Conservation (phyloP, 2,329 filamentous ascomycete species). For the Purpureocillium takamizusanense region DNA sequence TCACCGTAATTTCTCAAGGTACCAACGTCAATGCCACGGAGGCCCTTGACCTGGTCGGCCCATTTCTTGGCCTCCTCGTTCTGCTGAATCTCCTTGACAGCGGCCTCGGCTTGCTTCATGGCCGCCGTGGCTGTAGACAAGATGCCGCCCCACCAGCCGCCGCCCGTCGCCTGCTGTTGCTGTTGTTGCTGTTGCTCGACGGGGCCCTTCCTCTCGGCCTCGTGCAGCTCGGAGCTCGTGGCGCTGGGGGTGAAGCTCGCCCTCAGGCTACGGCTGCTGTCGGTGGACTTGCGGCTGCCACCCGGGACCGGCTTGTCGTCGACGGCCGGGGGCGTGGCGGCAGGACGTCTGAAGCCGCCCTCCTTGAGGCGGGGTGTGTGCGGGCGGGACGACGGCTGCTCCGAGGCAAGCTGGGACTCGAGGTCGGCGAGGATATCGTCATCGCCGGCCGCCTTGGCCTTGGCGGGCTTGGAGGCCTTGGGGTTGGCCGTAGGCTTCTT, state of each 20-base stretch:
- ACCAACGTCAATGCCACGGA: conserved; percentile 55
- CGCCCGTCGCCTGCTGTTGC: conserved; percentile 33
- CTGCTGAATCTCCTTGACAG: conserved; percentile 89
- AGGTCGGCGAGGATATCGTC: conserved; percentile 83
- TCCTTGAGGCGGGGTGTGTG: conserved; percentile 70
- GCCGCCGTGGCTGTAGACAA: conserved; percentile 77
- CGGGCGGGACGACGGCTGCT: conserved; percentile 65
- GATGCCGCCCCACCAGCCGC: conserved; percentile 84
- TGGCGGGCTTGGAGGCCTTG: conserved; percentile 34
- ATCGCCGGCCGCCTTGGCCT: conserved; percentile 39
- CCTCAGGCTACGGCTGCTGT: conserved; percentile 64
- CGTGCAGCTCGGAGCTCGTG: conserved; percentile 52
- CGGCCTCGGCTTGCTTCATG: conserved; percentile 85
- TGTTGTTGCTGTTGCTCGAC: conserved; percentile 27
- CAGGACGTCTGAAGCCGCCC: conserved; percentile 31
- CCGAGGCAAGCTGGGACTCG: conserved; percentile 60
- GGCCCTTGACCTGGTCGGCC: conserved; percentile 82
- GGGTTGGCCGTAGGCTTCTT: conserved; percentile 34
- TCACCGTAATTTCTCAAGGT: conserved; percentile 47
- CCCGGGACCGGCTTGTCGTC: conserved; percentile 49
- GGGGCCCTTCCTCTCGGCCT: conserved; percentile 42
- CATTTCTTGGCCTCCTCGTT: conserved; percentile 96
- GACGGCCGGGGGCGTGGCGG: conserved; percentile 43
- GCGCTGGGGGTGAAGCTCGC: conserved; percentile 63
- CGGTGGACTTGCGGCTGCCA: conserved; percentile 60